Evolutionary conservation across 345 rosid genomes (phyloP).

Genomic region (sweet orange (Citrus sinensis)): DVS_A1.0 CM039162.1:27052501-27053000

Average conservation of each 20-base stretch:
- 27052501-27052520: neutral
- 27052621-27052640: neutral
- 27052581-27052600: neutral
- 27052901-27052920: constrained; percentile 74
- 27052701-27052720: neutral
- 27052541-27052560: neutral
- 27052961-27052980: constrained; percentile 48
- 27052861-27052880: constrained; percentile 44
- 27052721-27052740: neutral
- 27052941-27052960: constrained; percentile 76
- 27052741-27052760: neutral
- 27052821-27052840: constrained; percentile 73
- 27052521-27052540: neutral
- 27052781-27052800: neutral
- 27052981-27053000: constrained; percentile 6
- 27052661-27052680: neutral
- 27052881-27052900: constrained; percentile 55
- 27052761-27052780: neutral
- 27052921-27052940: constrained; percentile 56
- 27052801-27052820: neutral
- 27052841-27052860: constrained; percentile 63
- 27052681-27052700: neutral
- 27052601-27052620: neutral
- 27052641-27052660: neutral
- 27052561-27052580: neutral